Evolutionary conservation across 2,329 filamentous ascomycete species (phyloP), one percentile per base, ranked within the genome.

Genomic region (Ophiostoma perfectum): DNA sequence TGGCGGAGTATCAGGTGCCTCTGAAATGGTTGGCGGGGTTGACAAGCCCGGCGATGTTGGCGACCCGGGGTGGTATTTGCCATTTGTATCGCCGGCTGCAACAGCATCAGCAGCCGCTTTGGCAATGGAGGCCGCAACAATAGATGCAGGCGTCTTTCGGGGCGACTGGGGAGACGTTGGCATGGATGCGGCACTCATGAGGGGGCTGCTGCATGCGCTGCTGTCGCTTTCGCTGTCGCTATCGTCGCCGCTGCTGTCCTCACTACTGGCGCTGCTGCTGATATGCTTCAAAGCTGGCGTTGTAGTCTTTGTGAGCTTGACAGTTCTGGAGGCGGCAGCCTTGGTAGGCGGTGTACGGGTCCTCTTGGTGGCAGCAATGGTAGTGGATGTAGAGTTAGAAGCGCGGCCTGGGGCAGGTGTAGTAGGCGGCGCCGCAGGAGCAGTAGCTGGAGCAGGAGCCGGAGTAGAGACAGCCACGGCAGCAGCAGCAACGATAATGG

Each of bases 141-240:
- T 41, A 69, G 67, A 69, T 73, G 64, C 70, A 18, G 58, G 68
- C 67, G 63, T 70, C 65, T 79, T 80, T 68, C 78, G 77, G 1
- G 73, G 66, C 36, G 76, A 74, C 63, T 71, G 76, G 1, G 71
- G 71, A 39, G 71, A 70, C 11, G 69, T 60, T 5, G 68, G 69
- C 38, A 60, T 66, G 2, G 71, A 70, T 3, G 64, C 42, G 16
- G 68, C 63, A 16, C 67, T 69, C 27, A 66, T 42, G 12, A 66
- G 68, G 1, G 66, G 64, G 45, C 68, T 69, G 66, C 64, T 65
- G 62, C 65, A 66, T 12, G 60, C 62, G 65, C 68, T 69, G 49
- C 65, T 52, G 6, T 60, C 64, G 63, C 62, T 65, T 44, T 63
- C 66, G 62, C 65, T 52, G 14, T 58, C 64, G 7, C 63, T 63